Conservation (phyloP, 2,329 filamentous ascomycete genomes). For the Chalaropsis ovoidea region DNA sequence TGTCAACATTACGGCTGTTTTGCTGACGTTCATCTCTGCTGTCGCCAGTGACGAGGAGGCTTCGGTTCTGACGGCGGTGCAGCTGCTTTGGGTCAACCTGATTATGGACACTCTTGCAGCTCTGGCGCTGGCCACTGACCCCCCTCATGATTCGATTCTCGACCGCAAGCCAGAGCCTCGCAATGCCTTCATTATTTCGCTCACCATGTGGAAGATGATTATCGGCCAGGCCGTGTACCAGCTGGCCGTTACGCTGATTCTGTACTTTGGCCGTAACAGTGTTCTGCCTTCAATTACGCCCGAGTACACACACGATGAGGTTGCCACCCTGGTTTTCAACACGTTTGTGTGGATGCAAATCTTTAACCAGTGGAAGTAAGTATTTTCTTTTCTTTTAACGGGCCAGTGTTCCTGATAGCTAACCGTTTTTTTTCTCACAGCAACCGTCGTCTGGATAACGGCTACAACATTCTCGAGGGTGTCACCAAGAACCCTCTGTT, state of each 20-base stretch:
- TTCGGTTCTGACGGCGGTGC: constrained; percentile 77
- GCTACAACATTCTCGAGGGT: constrained; percentile 91
- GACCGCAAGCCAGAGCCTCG: constrained; percentile 59
- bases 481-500: constrained; percentile 81
- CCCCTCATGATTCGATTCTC: constrained; percentile 71
- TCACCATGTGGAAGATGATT: constrained; percentile 99
- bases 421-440: constrained; percentile 32
- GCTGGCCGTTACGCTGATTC: constrained; percentile 64
- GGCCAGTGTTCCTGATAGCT: background rate
- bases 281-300: constrained; percentile 24
- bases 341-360: constrained; percentile 99
- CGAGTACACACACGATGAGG: constrained; percentile 35
- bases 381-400: constrained; percentile 28
- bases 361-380: constrained; percentile 92
- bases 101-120: constrained; percentile 97
- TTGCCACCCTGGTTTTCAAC: constrained; percentile 86
- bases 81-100: constrained; percentile 90
- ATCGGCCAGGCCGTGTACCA: constrained; percentile 86
- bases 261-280: constrained; percentile 56
- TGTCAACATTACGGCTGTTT: constrained; percentile 84
- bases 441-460: constrained; percentile 87
- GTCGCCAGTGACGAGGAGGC: constrained; percentile 58
- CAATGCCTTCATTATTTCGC: constrained; percentile 58
- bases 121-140: constrained; percentile 78
- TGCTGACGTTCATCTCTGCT: constrained; percentile 78